Conservation (phyloP, 2,329 filamentous ascomycete genomes). For the Teratosphaeria destructans region DNA sequence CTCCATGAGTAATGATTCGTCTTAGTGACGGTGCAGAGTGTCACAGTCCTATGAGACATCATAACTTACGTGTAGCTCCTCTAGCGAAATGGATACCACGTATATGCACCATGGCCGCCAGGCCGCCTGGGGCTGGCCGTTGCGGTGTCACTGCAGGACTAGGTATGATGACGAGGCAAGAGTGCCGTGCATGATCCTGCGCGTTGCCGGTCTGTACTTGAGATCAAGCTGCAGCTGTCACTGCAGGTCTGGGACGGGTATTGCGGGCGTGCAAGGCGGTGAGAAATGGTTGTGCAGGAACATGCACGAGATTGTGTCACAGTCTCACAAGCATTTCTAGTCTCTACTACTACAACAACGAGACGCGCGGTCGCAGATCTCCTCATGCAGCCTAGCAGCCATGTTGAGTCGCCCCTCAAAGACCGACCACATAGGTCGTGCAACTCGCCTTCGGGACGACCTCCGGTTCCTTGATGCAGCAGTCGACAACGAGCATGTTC, state of each 20-base stretch:
- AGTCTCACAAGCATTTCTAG: background rate
- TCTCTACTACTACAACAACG: too few species aligned
- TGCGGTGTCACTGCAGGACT: background rate
- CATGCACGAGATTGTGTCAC: background rate
- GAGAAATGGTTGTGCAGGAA: background rate
- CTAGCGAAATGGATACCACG: background rate
- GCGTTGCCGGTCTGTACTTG: background rate
- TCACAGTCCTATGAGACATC: background rate
- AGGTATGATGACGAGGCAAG: background rate
- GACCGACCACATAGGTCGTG: background rate
- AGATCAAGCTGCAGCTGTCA: background rate
- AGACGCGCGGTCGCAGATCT: too few species aligned
- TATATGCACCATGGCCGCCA: background rate
- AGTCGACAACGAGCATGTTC: background rate
- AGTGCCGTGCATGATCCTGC: background rate
- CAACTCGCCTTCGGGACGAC: background rate
- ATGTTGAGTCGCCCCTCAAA: background rate
- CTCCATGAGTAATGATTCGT: background rate
- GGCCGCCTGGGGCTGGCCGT: background rate
- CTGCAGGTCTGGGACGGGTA: background rate
- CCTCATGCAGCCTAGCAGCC: background rate
- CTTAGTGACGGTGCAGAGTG: background rate
- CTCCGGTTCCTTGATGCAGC: background rate
- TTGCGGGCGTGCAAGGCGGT: background rate
- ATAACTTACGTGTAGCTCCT: too few species aligned